Percentiles rank a stretch among this genome's conserved stretches.
These are phyloP conservation scores for Penicillium verhagenii DNA, from an alignment of 495 filamentous ascomycete genomes.

Conservation along the genomic window DNA sequence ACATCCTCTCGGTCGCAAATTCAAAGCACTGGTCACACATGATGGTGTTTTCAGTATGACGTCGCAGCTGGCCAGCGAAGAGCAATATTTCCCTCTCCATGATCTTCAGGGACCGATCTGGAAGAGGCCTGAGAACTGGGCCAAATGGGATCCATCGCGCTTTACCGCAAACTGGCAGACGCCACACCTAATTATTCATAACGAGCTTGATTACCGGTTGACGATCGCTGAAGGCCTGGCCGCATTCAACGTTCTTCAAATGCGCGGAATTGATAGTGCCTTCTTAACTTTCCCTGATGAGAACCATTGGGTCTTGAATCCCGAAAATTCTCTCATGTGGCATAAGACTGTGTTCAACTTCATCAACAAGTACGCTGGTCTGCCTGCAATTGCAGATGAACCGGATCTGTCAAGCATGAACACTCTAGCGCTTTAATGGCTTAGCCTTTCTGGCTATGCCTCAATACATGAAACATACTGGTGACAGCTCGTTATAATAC, in stretches of 20 bases:
- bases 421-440: conserved; percentile 20
- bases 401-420: conserved; percentile 22
- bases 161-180: conserved; percentile 75
- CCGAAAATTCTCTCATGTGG: conserved; percentile 89
- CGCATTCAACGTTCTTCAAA: conserved; percentile 87
- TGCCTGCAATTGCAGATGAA: conserved; percentile 34
- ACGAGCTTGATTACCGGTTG: conserved; percentile 86
- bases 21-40: conserved; percentile 88
- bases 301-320: conserved; percentile 87
- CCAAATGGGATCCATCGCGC: conserved; percentile 76
- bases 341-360: conserved; percentile 83
- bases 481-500: neutral
- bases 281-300: conserved; percentile 83
- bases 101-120: conserved; percentile 80
- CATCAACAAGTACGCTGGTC: conserved; percentile 80
- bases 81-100: conserved; percentile 85
- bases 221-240: conserved; percentile 81
- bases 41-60: conserved; percentile 85
- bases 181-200: conserved; percentile 87
- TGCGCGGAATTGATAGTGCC: conserved; percentile 45
- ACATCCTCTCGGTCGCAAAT: conserved; percentile 60
- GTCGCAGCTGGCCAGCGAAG: conserved; percentile 72
- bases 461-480: conserved; percentile 1
- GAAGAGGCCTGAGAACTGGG: conserved; percentile 70
- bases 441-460: conserved; percentile 2